Percentiles rank a stretch among this genome's conserved stretches.
Evolutionary conservation across 2,329 filamentous ascomycete genomes (phyloP).

Genomic region (Huntiella savannae): DNA sequence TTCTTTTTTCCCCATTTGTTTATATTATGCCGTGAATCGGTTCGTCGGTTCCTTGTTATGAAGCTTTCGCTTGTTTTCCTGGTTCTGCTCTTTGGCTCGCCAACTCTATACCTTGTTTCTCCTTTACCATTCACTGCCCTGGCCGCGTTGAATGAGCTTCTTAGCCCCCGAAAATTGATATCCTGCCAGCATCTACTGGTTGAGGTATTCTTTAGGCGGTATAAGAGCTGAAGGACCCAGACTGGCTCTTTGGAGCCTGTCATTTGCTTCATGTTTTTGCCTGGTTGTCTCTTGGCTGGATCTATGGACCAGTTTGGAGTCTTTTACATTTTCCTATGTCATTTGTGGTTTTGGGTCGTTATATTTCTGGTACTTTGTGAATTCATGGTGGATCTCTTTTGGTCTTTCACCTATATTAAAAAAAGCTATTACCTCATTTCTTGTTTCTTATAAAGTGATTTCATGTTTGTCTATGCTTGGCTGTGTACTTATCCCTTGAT

Average conservation of each 20-base stretch:
- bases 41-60: not conserved
- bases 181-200: too few relatives aligned
- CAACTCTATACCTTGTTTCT: not conserved
- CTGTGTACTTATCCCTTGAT: too few relatives aligned
- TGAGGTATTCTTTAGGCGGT: not conserved
- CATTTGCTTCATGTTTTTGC: not conserved
- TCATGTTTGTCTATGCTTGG: too few relatives aligned
- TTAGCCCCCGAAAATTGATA: not conserved
- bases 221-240: not conserved
- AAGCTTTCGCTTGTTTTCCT: conserved; percentile 2
- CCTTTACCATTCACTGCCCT: not conserved
- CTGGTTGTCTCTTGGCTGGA: not conserved
- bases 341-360: not conserved
- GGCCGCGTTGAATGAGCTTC: not conserved
- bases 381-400: too few relatives aligned
- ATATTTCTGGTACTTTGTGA: too few relatives aligned
- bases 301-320: not conserved
- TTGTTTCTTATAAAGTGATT: too few relatives aligned
- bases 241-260: not conserved
- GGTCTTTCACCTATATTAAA: too few relatives aligned
- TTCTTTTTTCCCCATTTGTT: too few relatives aligned
- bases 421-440: too few relatives aligned
- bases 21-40: too few relatives aligned
- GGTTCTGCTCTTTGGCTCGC: not conserved
- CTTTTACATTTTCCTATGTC: not conserved